Conservation (phyloP, 306 rosid genomes). For the Prinsepia uniflora region DNA sequence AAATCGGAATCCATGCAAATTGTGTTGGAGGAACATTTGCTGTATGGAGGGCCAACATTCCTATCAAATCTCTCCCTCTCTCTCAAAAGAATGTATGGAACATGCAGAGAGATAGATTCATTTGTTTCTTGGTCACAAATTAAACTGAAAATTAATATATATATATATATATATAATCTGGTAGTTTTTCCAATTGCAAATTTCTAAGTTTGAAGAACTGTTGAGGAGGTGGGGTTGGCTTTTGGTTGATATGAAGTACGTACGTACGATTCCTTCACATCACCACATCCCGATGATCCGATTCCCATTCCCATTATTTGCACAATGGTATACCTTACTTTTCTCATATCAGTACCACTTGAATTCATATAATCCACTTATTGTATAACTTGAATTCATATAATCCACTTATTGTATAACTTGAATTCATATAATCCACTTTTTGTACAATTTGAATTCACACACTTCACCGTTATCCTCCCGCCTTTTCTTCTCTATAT, state of each 20-base stretch:
- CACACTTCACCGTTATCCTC: no score
- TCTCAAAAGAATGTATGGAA: constrained; percentile 3
- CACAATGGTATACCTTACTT: not conserved
- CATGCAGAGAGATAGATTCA: not conserved
- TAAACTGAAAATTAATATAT: not conserved
- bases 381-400: no score
- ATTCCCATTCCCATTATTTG: not conserved
- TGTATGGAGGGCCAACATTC: constrained; percentile 17
- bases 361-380: no score
- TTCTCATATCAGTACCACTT: not conserved
- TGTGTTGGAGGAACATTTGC: constrained; percentile 10
- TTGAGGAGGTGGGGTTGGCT: constrained; percentile 29
- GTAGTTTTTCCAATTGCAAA: not conserved
- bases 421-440: no score
- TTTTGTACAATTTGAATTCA: no score
- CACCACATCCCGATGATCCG: not conserved
- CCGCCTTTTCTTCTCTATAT: no score
- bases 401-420: no score
- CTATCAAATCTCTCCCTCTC: not conserved
- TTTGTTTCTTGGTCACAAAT: not conserved
- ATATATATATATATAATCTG: not conserved
- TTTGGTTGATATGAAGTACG: not conserved
- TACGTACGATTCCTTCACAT: constrained; percentile 8
- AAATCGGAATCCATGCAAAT: no score
- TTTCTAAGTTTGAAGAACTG: constrained; percentile 16